Percentiles rank a stretch among this genome's conserved stretches.
Conservation (phyloP, 352 stramenopile species). For the Phytopythium cucurbitacearum region DNA sequence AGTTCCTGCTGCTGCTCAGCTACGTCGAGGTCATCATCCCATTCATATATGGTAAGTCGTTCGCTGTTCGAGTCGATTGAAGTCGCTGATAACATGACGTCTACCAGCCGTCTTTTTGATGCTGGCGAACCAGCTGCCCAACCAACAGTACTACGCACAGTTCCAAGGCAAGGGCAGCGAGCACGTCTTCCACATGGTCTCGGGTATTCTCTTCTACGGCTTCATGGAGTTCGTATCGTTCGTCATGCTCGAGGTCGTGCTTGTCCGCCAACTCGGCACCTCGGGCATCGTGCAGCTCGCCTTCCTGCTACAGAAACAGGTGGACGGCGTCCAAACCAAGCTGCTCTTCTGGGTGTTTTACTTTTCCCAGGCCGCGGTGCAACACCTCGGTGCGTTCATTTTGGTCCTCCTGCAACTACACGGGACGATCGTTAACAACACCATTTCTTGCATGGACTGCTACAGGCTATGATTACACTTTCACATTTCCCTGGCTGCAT, state of each 20-base stretch:
- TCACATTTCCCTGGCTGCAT: slow-evolving; percentile 26
- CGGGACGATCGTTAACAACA: background rate
- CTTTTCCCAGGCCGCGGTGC: slow-evolving; percentile 20
- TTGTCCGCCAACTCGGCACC: slow-evolving; percentile 20
- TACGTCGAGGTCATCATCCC: slow-evolving; percentile 27
- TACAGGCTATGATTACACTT: slow-evolving; percentile 28
- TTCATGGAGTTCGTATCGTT: slow-evolving; percentile 31
- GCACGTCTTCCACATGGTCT: slow-evolving; percentile 15
- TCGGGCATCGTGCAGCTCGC: slow-evolving; percentile 22
- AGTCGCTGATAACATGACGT: background rate
- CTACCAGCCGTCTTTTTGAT: slow-evolving; percentile 21
- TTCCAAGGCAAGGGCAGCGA: slow-evolving; percentile 9
- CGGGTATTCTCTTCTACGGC: slow-evolving; percentile 32
- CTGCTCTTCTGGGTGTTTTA: slow-evolving; percentile 41
- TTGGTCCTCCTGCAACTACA: background rate
- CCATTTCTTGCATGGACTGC: background rate
- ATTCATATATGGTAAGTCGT: slow-evolving; percentile 19
- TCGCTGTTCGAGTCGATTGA: background rate
- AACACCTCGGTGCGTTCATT: slow-evolving; percentile 17
- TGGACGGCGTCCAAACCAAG: slow-evolving; percentile 24
- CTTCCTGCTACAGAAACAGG: slow-evolving; percentile 34
- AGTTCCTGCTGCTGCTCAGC: slow-evolving; percentile 24
- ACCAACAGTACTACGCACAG: slow-evolving; percentile 27
- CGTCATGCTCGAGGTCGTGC: slow-evolving; percentile 14
- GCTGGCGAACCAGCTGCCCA: slow-evolving; percentile 22